Conservation (phyloP, 805 yeast species). For the Monosporozyma servazzii region DNA sequence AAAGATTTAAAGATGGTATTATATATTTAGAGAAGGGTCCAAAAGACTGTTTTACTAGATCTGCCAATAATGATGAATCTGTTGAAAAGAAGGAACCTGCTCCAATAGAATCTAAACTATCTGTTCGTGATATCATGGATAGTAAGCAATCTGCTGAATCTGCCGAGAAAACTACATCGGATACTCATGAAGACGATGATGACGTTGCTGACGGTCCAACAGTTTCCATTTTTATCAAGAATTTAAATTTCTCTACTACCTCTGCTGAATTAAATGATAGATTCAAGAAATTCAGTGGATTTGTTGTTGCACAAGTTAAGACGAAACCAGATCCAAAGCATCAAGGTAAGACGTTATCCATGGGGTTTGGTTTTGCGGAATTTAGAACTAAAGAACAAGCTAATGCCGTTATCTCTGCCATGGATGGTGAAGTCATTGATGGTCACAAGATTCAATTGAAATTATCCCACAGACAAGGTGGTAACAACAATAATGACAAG, state of each 20-base stretch:
- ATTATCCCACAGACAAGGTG: constrained; percentile 68
- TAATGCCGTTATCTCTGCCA: constrained; percentile 54
- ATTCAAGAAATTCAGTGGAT: constrained; percentile 70
- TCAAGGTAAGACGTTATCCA: constrained; percentile 58
- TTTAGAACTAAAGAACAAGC: constrained; percentile 76
- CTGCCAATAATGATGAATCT: constrained; percentile 37
- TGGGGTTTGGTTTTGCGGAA: constrained; percentile 98
- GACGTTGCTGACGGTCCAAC: constrained; percentile 58
- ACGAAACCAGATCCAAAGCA: constrained; percentile 81
- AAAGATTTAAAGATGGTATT: constrained; percentile 80
- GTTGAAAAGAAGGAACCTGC: constrained; percentile 23
- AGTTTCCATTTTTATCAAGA: constrained; percentile 83
- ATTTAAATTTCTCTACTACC: constrained; percentile 78
- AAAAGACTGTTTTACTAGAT: constrained; percentile 59
- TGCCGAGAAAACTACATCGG: constrained; percentile 21
- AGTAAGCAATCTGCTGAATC: constrained; percentile 16
- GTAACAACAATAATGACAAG: constrained; percentile 19
- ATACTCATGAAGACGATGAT: constrained; percentile 30
- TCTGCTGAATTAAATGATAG: constrained; percentile 43
- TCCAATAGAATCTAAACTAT: constrained; percentile 28
- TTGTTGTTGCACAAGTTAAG: constrained; percentile 70
- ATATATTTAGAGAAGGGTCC: constrained; percentile 94
- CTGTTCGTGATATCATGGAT: constrained; percentile 29
- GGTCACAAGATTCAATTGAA: constrained; percentile 89
- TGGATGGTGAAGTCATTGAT: constrained; percentile 72